Conservation (phyloP, 805 yeast genomes). For the Lachancea fermentati region DNA sequence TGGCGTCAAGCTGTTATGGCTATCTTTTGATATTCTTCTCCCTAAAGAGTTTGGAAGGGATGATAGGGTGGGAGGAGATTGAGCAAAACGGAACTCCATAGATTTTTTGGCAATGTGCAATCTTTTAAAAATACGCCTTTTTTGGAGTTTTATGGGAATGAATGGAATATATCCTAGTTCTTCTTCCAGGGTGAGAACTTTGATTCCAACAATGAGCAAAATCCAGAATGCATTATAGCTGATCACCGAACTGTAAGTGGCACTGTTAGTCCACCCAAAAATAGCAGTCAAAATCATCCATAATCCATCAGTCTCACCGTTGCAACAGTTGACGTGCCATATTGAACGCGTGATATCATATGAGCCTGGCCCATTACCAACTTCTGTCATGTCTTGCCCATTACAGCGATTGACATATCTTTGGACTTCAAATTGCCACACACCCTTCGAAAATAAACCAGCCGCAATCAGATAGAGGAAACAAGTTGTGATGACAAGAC, state of each 20-base stretch:
- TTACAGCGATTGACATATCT: constrained; percentile 64
- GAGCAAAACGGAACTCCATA: constrained; percentile 12
- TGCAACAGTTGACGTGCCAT: constrained; percentile 96
- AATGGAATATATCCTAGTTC: constrained; percentile 52
- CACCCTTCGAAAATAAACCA: constrained; percentile 79
- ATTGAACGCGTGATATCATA: constrained; percentile 73
- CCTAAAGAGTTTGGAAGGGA: neutral
- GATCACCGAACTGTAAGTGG: constrained; percentile 80
- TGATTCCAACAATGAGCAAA: constrained; percentile 39
- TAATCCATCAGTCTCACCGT: constrained; percentile 84
- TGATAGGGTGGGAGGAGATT: constrained; percentile 1
- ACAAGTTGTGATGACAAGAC: constrained; percentile 69
- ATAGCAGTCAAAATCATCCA: constrained; percentile 90
- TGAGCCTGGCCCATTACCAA: constrained; percentile 91
- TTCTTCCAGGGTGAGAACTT: constrained; percentile 47
- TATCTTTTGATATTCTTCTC: constrained; percentile 8
- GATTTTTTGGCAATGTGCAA: constrained; percentile 28
- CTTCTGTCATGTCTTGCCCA: constrained; percentile 82
- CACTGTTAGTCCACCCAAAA: constrained; percentile 92
- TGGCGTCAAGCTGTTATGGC: constrained; percentile 7
- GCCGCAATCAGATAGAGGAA: constrained; percentile 81
- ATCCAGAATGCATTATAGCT: constrained; percentile 73
- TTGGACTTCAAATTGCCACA: constrained; percentile 86
- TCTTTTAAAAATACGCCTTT: constrained; percentile 43
- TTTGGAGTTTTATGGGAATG: constrained; percentile 58